Conservation (phyloP, 108 stramenopile genomes). For the Nannochloropsis granulata region DNA sequence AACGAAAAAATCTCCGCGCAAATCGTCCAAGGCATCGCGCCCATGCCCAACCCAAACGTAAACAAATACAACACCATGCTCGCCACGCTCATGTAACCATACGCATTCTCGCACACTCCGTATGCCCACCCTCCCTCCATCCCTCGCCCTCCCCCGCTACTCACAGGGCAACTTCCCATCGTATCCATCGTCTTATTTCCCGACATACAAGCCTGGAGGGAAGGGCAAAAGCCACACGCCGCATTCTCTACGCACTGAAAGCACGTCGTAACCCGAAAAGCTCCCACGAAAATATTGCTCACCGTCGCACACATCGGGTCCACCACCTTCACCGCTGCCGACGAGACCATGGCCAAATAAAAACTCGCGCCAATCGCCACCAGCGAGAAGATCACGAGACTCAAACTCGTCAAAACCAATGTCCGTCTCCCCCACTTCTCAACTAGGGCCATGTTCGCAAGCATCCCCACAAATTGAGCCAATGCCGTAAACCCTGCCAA, state of each 20-base stretch:
- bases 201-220: slow-evolving; percentile 29
- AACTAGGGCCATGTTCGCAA: slow-evolving; percentile 47
- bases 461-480: slow-evolving; percentile 57
- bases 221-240: slow-evolving; percentile 49
- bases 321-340: neutral
- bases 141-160: neutral
- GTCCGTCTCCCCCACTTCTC: slow-evolving; percentile 52
- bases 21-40: slow-evolving; percentile 64
- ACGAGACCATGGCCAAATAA: slow-evolving; percentile 36
- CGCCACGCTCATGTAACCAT: slow-evolving; percentile 43
- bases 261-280: slow-evolving; percentile 40
- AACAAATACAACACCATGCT: slow-evolving; percentile 60
- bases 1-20: slow-evolving; percentile 65
- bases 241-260: slow-evolving; percentile 49
- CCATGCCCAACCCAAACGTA: slow-evolving; percentile 65
- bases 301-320: slow-evolving; percentile 18
- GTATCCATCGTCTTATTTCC: slow-evolving; percentile 3
- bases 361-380: slow-evolving; percentile 50
- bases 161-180: neutral
- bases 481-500: slow-evolving; percentile 55
- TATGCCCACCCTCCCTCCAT: slow-evolving; percentile 19
- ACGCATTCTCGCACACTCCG: slow-evolving; percentile 40
- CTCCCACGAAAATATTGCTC: slow-evolving; percentile 44
- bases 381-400: slow-evolving; percentile 32
- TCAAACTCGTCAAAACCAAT: slow-evolving; percentile 41